These are phyloP conservation scores for Aspergillus heteromorphus DNA, from an alignment of 495 filamentous ascomycete species.

Conservation along the genomic window DNA sequence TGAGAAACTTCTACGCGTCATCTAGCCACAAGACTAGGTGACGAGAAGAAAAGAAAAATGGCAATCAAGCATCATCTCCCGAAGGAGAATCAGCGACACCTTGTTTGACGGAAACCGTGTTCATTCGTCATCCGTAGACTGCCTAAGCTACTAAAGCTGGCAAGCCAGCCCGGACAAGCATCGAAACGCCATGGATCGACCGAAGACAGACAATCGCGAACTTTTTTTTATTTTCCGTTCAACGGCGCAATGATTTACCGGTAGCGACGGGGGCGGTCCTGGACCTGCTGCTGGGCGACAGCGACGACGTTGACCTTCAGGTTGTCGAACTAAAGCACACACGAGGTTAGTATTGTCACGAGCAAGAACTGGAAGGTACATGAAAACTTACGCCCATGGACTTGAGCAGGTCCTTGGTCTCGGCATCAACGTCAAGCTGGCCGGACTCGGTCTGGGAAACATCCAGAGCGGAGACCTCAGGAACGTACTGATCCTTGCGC, in stretches of 20 bases:
- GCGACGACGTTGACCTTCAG: slow-evolving; percentile 92
- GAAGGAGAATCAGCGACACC: slow-evolving; percentile 83
- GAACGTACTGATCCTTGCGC: slow-evolving; percentile 99
- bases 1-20: slow-evolving; percentile 12
- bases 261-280: slow-evolving; percentile 70
- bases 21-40: slow-evolving; percentile 8
- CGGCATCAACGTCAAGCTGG: slow-evolving; percentile 86
- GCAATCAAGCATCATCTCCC: slow-evolving; percentile 88
- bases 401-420: slow-evolving; percentile 99
- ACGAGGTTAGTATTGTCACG: background rate
- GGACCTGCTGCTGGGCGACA: slow-evolving; percentile 77
- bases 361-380: background rate
- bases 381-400: slow-evolving; percentile 80
- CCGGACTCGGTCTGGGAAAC: slow-evolving; percentile 89
- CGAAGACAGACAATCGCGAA: slow-evolving; percentile 28
- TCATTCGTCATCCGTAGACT: slow-evolving; percentile 48
- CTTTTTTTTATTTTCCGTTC: slow-evolving; percentile 23
- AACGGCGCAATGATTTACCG: slow-evolving; percentile 28
- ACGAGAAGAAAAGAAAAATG: slow-evolving; percentile 51
- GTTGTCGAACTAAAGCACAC: slow-evolving; percentile 75
- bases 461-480: slow-evolving; percentile 96
- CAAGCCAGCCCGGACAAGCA: slow-evolving; percentile 18
- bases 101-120: slow-evolving; percentile 56
- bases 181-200: slow-evolving; percentile 30
- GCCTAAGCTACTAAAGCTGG: slow-evolving; percentile 31